phyloP scores from a whole-genome alignment of 108 stramenopile species.

The Mediolabrus comicus region DNA sequence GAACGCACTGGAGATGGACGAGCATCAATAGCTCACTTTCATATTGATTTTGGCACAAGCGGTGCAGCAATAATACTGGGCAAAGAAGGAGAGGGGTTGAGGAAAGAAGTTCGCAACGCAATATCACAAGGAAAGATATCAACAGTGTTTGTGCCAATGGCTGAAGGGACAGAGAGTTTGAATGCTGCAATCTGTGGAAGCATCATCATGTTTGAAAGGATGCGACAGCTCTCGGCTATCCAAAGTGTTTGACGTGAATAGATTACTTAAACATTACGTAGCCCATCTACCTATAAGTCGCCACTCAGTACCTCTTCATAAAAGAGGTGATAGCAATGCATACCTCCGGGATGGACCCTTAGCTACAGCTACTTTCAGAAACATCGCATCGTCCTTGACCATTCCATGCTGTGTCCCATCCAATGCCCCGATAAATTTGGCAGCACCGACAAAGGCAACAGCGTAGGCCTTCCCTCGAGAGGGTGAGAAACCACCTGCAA shows the following conservation, averaged over 20 bases:
- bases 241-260: no score
- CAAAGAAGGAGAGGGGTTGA: conserved; percentile 75
- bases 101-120: conserved; percentile 50
- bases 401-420: conserved; percentile 35
- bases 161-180: conserved; percentile 79
- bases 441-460: conserved; percentile 67
- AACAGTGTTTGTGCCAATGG: conserved; percentile 83
- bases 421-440: conserved; percentile 42
- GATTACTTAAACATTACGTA: no score
- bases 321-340: background rate
- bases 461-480: conserved; percentile 66
- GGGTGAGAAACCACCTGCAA: conserved; percentile 61
- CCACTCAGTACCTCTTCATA: no score
- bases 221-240: conserved; percentile 45
- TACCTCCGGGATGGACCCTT: background rate
- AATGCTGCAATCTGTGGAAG: conserved; percentile 88
- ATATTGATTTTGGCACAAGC: conserved; percentile 42
- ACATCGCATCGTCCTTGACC: conserved; percentile 2
- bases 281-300: no score
- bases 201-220: conserved; percentile 82
- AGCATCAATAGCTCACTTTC: conserved; percentile 46
- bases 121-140: conserved; percentile 43
- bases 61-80: conserved; percentile 76
- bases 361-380: background rate
- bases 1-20: conserved; percentile 39